phyloP scores from a whole-genome alignment of 305 asterid species.

The Rubia balearica region DNA sequence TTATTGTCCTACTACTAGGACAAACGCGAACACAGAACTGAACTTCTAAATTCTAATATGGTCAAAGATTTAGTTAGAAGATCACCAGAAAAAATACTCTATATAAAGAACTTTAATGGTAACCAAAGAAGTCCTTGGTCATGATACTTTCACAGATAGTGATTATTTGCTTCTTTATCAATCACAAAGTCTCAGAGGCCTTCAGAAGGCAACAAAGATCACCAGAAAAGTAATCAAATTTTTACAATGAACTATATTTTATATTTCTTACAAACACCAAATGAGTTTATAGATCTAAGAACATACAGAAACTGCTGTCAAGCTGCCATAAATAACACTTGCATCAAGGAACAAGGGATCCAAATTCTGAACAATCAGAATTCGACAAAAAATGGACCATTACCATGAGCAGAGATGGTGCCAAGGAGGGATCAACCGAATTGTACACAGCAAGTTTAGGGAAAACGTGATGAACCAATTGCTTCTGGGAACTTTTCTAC shows the following conservation, averaged over 20 bases:
- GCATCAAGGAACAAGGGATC: not conserved
- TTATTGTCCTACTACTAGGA: not conserved
- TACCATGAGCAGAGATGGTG: conserved; percentile 99
- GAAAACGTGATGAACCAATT: conserved; percentile 86
- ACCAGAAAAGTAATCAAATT: not conserved
- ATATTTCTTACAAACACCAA: not conserved
- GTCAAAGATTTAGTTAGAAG: not conserved
- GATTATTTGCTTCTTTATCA: not conserved
- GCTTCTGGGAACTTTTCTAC: conserved; percentile 96
- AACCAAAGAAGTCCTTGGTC: not conserved
- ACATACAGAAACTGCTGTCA: not conserved
- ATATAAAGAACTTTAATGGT: not conserved
- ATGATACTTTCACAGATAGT: not conserved
- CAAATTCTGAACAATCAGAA: not conserved
- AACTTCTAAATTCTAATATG: conserved; percentile 7
- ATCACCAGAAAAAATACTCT: not conserved
- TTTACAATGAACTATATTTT: not conserved
- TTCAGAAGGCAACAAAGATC: no score
- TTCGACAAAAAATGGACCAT: conserved; percentile 10
- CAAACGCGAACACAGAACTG: not conserved
- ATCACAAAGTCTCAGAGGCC: not conserved
- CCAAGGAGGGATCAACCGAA: conserved; percentile 97
- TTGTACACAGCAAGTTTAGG: conserved; percentile 99
- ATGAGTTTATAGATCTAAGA: not conserved
- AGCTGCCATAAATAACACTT: not conserved